Evolutionary conservation across 2,329 filamentous ascomycete species (phyloP), one percentile per base, ranked within the genome.

Genomic region (Graphilbum ipis-grandicollis): DNA sequence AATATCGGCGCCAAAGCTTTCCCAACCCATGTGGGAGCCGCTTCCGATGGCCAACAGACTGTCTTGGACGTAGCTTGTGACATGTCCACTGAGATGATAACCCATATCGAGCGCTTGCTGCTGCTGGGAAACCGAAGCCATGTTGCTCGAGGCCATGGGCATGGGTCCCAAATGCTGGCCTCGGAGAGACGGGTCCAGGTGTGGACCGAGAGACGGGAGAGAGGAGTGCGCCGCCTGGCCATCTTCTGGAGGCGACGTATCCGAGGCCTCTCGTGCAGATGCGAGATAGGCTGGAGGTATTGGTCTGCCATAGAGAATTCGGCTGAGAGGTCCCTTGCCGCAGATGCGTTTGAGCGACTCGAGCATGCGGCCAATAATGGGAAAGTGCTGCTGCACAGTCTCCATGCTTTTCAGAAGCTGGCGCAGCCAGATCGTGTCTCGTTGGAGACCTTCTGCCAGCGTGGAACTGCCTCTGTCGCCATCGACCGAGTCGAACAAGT

Each of bases 341-440:
- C 35, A 40, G 14, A 40, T 33, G 7, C n/a, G 39, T 15, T 25
- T 26, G 8, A 40, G 33, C 12, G 39, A 38, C 9, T 40, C 39
- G 4, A 37, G 32, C 39, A 40, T 40, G 23, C 39, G 39, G 8
- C 22, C 39, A 9, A 40, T 38, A 13, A 40, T 35, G 29, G 39
- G 39, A 14, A 37, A 40, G 10, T 40, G 39, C 9, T 35, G 33
- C 33, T 37, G 35, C 29, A 40, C 32, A 1, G 30, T 18, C 22
- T 38, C 39, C 23, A 40, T 35, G 30, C 39, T 35, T 8, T 32
- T 26, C 1, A 40, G 7, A 4, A 40, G 36, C 19, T 38, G 39
- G 1, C 35, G 35, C 28, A 40, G 35, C 35, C 35, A 40, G 9
- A 30, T 19, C 3, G 21, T 34, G 1, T 39, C 31, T 9, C 34